phyloP scores from a whole-genome alignment of 352 stramenopile species.

The Aphanomyces astaci region DNA sequence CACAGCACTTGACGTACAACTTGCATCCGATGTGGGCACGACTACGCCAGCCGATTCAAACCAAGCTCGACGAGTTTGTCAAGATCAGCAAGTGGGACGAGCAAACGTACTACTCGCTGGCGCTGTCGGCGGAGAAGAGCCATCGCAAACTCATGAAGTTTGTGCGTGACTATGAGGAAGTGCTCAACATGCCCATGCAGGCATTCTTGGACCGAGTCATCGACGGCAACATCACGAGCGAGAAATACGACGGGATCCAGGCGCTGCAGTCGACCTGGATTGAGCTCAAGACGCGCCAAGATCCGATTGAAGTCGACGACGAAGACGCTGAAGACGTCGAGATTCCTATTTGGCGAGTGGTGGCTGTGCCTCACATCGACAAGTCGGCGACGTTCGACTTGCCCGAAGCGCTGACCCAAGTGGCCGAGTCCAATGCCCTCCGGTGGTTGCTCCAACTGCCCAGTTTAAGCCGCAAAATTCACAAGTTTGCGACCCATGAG shows the following conservation, averaged over 20 bases:
- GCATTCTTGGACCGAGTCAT: slow-evolving; percentile 84
- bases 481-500: slow-evolving; percentile 60
- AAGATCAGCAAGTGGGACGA: slow-evolving; percentile 99
- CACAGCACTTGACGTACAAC: slow-evolving; percentile 75
- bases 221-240: slow-evolving; percentile 73
- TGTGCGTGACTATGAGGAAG: slow-evolving; percentile 83
- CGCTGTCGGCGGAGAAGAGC: slow-evolving; percentile 96
- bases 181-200: slow-evolving; percentile 75
- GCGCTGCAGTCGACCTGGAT: slow-evolving; percentile 59
- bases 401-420: not conserved
- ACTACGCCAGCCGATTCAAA: slow-evolving; percentile 92
- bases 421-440: not conserved
- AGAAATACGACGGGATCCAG: slow-evolving; percentile 52
- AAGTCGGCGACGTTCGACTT: not conserved
- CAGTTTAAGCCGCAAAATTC: slow-evolving; percentile 53
- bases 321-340: slow-evolving; percentile 25
- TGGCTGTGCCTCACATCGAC: not conserved
- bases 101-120: slow-evolving; percentile 98
- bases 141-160: slow-evolving; percentile 98
- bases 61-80: slow-evolving; percentile 96
- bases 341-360: not conserved
- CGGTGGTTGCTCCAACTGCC: slow-evolving; percentile 39
- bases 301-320: slow-evolving; percentile 12
- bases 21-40: slow-evolving; percentile 45
- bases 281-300: slow-evolving; percentile 38